Evolutionary conservation across 768 basidiomycete species (phyloP).

Genomic region (Gelatoporia subvermispora): DNA sequence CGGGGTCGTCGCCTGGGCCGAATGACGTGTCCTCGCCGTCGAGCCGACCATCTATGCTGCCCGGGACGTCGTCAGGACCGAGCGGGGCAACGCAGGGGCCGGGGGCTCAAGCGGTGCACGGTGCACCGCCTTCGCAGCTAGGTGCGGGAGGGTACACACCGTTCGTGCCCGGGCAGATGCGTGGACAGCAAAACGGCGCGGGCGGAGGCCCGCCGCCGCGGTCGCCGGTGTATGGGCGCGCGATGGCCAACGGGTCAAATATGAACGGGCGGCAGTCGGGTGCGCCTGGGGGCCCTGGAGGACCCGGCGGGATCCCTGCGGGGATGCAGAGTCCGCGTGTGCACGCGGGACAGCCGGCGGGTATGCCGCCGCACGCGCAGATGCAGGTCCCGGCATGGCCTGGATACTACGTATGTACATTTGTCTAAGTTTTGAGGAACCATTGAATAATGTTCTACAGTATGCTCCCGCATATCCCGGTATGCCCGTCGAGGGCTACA

Average conservation of each 20-base stretch:
- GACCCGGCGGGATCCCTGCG: slow-evolving; percentile 34
- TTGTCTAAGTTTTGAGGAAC: background rate
- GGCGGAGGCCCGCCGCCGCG: slow-evolving; percentile 35
- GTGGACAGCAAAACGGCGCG: slow-evolving; percentile 35
- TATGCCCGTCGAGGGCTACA: slow-evolving; percentile 41
- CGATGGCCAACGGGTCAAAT: slow-evolving; percentile 57
- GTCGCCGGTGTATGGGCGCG: slow-evolving; percentile 62
- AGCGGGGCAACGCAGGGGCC: no score
- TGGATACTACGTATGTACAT: slow-evolving; percentile 52
- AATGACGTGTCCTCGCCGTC: slow-evolving; percentile 57
- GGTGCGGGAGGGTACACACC: slow-evolving; percentile 38
- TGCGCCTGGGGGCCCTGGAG: slow-evolving; percentile 37
- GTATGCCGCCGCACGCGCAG: slow-evolving; percentile 41
- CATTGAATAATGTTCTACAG: slow-evolving; percentile 20
- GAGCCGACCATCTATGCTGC: slow-evolving; percentile 47
- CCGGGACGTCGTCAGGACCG: slow-evolving; percentile 16
- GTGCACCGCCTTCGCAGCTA: slow-evolving; percentile 35
- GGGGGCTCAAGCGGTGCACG: slow-evolving; percentile 15
- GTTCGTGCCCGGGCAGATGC: slow-evolving; percentile 44
- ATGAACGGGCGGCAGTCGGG: slow-evolving; percentile 38
- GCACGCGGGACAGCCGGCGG: slow-evolving; percentile 47
- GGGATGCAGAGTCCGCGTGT: slow-evolving; percentile 67
- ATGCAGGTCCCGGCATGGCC: slow-evolving; percentile 37
- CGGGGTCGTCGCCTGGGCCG: slow-evolving; percentile 22
- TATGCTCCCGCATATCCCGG: slow-evolving; percentile 34